Evolutionary conservation across 805 yeast species (phyloP).

Genomic region (Zygotorulaspora chibaensis): DNA sequence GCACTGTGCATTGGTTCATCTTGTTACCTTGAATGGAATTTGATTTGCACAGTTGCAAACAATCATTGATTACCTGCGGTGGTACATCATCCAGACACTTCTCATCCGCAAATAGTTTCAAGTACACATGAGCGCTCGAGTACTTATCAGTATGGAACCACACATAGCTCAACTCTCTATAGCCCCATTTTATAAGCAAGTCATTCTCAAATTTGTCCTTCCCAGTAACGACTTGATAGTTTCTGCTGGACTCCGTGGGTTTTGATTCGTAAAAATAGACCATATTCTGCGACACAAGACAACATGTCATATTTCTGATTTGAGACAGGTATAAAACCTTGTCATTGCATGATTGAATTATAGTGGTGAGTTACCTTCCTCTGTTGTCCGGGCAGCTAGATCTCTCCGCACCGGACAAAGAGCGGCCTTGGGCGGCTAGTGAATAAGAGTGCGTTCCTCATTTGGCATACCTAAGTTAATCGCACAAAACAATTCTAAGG

Average conservation of each 20-base stretch:
- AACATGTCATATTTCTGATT: background rate
- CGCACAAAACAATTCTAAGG: background rate
- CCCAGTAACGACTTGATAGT: slow-evolving; percentile 48
- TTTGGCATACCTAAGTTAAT: no score
- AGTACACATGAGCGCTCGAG: slow-evolving; percentile 73
- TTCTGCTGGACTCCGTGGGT: slow-evolving; percentile 13
- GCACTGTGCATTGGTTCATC: slow-evolving; percentile 56
- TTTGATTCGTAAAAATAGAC: slow-evolving; percentile 30
- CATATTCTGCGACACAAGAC: no score
- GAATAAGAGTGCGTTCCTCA: no score
- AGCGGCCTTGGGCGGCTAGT: no score
- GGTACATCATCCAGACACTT: slow-evolving; percentile 48
- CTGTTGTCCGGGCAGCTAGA: background rate
- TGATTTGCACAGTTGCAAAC: slow-evolving; percentile 71
- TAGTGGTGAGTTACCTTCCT: no score
- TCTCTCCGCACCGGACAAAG: slow-evolving; percentile 4
- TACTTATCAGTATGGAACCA: slow-evolving; percentile 82
- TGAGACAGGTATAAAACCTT: no score
- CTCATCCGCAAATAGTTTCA: slow-evolving; percentile 49
- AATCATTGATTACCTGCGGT: slow-evolving; percentile 46
- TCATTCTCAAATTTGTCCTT: slow-evolving; percentile 71
- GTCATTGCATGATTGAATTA: background rate
- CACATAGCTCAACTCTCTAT: slow-evolving; percentile 49
- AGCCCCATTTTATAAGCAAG: slow-evolving; percentile 55
- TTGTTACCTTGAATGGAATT: slow-evolving; percentile 76